These are phyloP conservation scores for Talaromyces rugulosus DNA, from an alignment of 2,329 filamentous ascomycete species.

Conservation along the genomic window DNA sequence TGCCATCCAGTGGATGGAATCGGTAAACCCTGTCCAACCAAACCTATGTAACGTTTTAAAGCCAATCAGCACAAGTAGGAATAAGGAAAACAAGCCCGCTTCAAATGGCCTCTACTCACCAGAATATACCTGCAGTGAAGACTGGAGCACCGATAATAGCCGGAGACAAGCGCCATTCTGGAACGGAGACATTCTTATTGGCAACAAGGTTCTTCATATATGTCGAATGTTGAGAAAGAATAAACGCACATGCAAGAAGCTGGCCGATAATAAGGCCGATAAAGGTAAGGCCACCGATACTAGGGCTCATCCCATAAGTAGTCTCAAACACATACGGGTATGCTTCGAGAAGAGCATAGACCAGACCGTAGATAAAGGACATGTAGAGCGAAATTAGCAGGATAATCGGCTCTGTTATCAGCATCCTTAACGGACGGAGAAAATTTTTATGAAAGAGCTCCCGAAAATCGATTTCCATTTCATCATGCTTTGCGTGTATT, in stretches of 20 bases:
- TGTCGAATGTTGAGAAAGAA: not conserved
- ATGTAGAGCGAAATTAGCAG: conserved; percentile 40
- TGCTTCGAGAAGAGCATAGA: conserved; percentile 19
- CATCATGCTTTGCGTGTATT: conserved; percentile 40
- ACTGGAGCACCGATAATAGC: conserved; percentile 18
- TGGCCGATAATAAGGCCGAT: conserved; percentile 20
- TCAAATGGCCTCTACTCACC: conserved; percentile 7
- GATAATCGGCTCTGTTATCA: conserved; percentile 45
- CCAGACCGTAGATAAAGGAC: conserved; percentile 23
- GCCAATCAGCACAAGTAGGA: not conserved
- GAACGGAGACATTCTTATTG: conserved; percentile 18
- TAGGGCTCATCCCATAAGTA: conserved; percentile 16
- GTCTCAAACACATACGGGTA: conserved; percentile 20
- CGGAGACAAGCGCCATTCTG: conserved; percentile 22
- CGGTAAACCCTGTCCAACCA: conserved; percentile 20
- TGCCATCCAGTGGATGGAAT: conserved; percentile 21
- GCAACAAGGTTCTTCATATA: conserved; percentile 13
- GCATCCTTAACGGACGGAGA: conserved; percentile 36
- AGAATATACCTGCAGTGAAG: conserved; percentile 22
- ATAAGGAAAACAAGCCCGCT: not conserved
- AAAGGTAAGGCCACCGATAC: conserved; percentile 17
- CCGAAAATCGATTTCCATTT: conserved; percentile 27
- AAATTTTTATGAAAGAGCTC: conserved; percentile 37
- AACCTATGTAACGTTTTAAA: conserved; percentile 16
- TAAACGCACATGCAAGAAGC: conserved; percentile 12